Conservation (phyloP, 2,329 filamentous ascomycete genomes). For the Annulohypoxylon truncatum region DNA sequence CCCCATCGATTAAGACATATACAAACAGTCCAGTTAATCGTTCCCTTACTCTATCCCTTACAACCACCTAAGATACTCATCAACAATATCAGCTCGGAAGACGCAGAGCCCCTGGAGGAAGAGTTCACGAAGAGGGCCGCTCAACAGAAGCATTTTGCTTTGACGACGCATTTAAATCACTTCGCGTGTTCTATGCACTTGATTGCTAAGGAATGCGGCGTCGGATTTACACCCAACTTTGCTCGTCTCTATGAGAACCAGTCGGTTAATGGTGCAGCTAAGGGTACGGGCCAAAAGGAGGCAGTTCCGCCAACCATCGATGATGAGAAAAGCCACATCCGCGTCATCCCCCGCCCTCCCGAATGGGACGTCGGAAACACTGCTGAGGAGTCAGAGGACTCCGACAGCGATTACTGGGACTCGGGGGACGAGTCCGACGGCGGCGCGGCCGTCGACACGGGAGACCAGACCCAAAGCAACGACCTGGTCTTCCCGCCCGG, state of each 20-base stretch:
- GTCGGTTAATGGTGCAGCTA: neutral
- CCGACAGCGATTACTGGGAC: slow-evolving; percentile 58
- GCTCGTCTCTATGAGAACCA: neutral
- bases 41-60: slow-evolving; percentile 78
- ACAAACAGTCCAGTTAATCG: slow-evolving; percentile 73
- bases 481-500: slow-evolving; percentile 46
- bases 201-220: slow-evolving; percentile 67
- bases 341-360: slow-evolving; percentile 78
- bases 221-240: slow-evolving; percentile 32
- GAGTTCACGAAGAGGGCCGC: slow-evolving; percentile 70
- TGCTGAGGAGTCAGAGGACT: slow-evolving; percentile 57
- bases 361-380: slow-evolving; percentile 73
- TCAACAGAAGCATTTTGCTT: slow-evolving; percentile 68
- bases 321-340: slow-evolving; percentile 72
- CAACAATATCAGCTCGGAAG: slow-evolving; percentile 69
- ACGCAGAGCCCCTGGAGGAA: slow-evolving; percentile 72
- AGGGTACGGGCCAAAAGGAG: neutral
- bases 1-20: slow-evolving; percentile 70
- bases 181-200: slow-evolving; percentile 76
- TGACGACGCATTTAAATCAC: slow-evolving; percentile 82
- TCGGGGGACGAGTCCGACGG: slow-evolving; percentile 62
- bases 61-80: slow-evolving; percentile 74
- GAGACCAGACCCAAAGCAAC: slow-evolving; percentile 5
- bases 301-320: slow-evolving; percentile 41
- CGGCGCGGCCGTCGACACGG: slow-evolving; percentile 53